Evolutionary conservation across 345 rosid genomes (phyloP).

Genomic region (Eutrema yunnanense): DNA sequence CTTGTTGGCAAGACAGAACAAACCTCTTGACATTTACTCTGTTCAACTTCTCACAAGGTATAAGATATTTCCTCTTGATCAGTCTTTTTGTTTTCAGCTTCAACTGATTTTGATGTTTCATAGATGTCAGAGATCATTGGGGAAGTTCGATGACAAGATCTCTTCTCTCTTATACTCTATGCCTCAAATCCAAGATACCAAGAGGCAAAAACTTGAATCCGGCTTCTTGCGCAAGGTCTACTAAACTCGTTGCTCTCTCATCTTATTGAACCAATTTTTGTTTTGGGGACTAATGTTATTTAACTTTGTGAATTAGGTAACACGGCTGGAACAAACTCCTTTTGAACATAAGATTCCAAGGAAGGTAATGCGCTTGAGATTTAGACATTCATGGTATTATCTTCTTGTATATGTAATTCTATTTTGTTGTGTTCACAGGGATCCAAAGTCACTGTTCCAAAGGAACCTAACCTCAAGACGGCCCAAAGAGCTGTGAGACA

Average conservation of each 20-base stretch:
- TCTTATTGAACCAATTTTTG: background rate
- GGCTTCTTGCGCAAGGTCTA: constrained; percentile 66
- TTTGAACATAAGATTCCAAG: constrained; percentile 48
- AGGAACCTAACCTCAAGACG: constrained; percentile 28
- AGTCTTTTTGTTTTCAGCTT: background rate
- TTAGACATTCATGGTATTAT: background rate
- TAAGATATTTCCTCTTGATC: background rate
- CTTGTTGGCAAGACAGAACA: constrained; percentile 71
- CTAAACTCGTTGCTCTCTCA: background rate
- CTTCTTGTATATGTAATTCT: background rate
- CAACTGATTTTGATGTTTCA: background rate
- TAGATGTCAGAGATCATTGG: constrained; percentile 41
- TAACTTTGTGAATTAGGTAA: constrained; percentile 38
- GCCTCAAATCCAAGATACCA: constrained; percentile 42
- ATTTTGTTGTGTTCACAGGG: constrained; percentile 8
- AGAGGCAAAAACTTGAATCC: constrained; percentile 80
- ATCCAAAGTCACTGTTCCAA: constrained; percentile 28
- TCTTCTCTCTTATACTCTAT: constrained; percentile 31
- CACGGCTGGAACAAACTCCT: constrained; percentile 50
- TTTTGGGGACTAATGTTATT: background rate
- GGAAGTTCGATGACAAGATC: constrained; percentile 32
- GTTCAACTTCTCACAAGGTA: constrained; percentile 40
- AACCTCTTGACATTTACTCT: constrained; percentile 34
- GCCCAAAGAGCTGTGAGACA: constrained; percentile 24
- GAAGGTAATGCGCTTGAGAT: constrained; percentile 14